Evolutionary conservation across 352 stramenopile genomes (phyloP), one percentile per base, ranked within the genome.

Genomic region (Globisporangium alternatum): DNA sequence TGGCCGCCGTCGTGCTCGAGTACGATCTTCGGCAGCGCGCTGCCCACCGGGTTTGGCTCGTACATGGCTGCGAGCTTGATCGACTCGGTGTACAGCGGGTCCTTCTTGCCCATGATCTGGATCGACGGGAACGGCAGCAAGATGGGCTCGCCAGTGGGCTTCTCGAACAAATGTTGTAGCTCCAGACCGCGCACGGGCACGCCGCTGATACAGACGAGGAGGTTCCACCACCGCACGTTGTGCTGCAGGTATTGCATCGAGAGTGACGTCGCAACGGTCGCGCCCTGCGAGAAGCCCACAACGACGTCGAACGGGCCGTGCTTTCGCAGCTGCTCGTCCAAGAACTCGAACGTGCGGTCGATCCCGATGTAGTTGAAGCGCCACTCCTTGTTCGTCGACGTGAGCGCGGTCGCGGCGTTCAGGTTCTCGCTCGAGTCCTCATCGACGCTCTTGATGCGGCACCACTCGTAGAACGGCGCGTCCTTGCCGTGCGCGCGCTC

Each of bases 391-490:
- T 54, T 21, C 1, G 35, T 58, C 12, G 58, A 51, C 15, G 17
- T 47, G 21, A 64, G 30, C 3, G 56, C 65, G 3, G 28, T 48
- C 0, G 28, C 44, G 5, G 37, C 15, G 28, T 62, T 39, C 17
- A 58, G 28, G 30, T 56, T 47, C 5, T 60, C n/a, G 21, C 44
- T 19, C 52, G 52, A 58, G 64, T 74, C 77, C 63, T 33, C 60
- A 45, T 73, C 37, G 56, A 56, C 22, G 52, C 70, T 43, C 41
- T 49, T 19, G 65, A 71, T 25, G 71, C 84, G 68, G 4, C 70
- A 74, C 86, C 86, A 94, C 66, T 94, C 86, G 68, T 88, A 94
- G 67, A 91, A 95, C 9, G 78, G 74, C 19, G 72, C 76, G 12
- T 88, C 77, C 21, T 88, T 31, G 17, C 67, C 78, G 28, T 90